Base-by-base conservation (phyloP, 2,329 filamentous ascomycete genomes). In the Fusarium mangiferae region DNA sequence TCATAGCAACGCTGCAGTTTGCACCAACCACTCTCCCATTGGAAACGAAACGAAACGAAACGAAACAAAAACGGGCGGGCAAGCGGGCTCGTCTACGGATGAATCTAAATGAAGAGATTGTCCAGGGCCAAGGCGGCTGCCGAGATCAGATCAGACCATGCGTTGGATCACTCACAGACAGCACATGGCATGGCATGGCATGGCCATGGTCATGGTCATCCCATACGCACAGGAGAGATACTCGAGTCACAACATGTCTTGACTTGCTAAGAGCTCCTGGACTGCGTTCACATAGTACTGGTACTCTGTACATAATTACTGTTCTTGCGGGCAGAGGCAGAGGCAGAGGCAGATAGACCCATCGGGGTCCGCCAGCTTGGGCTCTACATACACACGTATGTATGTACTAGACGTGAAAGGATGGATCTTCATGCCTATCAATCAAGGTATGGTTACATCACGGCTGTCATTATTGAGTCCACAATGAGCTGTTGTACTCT, bases 41-140 rank as follows among this genome's bases (percentile, higher is more conserved):
- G 36, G 58, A 70, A 74, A 74, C 71, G 46, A 74, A 73, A 71
- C 70, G 46, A 74, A 73, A 71, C 70, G 66, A 73, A 74, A 74
- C 67, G 38, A 70, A 70, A 70, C 66, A 58, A 74, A 74, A 74
- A 74, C 72, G 71, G 68, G 51, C 38, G 46, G 58, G 63, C 22
- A 51, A 33, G 48, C 63, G 68, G 63, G 42, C 30, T 56, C 62
- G 68, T 45, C 61, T 68, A 26, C 26, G 26, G 26, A 26, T 26
- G 63, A 57, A 60, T 45, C 58, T 60, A 61, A 60, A 36, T 55
- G 39, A 42, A 56, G 54, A 68, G 54, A 58, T 61, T 62, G 54
- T 60, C 55, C 59, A 58, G 35, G 51, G 35, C 35, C 24, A 45
- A 61, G 48, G 62, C 42, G 70, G 45, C 60, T 63, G 66, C 66